A percentile compares a stretch with the other conserved stretches of the same genome.
These are phyloP conservation scores for Fomes fomentarius DNA, from an alignment of 1,284 basidiomycete genomes.

Conservation along the genomic window DNA sequence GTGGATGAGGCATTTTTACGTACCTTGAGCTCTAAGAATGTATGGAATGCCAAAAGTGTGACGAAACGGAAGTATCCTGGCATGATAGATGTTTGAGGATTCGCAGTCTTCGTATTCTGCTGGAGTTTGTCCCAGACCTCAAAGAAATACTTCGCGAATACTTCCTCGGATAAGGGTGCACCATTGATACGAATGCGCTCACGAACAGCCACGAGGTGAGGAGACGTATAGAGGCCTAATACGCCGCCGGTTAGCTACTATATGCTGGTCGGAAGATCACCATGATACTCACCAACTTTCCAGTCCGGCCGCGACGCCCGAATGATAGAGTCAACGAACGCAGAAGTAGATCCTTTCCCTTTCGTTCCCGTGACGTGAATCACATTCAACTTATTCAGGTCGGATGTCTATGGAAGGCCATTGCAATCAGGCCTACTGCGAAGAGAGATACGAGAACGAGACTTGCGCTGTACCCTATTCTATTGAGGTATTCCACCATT, in stretches of 20 bases:
- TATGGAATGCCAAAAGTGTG: constrained; percentile 91
- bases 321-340: constrained; percentile 84
- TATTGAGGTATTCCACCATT: constrained; percentile 87
- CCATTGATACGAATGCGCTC: constrained; percentile 97
- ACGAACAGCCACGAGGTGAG: constrained; percentile 94
- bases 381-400: constrained; percentile 90
- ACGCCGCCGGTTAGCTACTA: background rate
- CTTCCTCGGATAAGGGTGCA: constrained; percentile 83
- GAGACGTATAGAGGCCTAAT: constrained; percentile 92
- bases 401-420: constrained; percentile 58
- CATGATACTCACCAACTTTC: constrained; percentile 63
- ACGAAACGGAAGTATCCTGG: constrained; percentile 96
- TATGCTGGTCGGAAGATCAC: background rate
- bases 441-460: constrained; percentile 1
- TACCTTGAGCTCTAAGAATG: constrained; percentile 80
- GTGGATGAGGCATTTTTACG: background rate
- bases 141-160: constrained; percentile 93
- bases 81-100: constrained; percentile 65
- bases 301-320: constrained; percentile 64
- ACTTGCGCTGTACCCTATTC: constrained; percentile 87
- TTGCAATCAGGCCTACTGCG: constrained; percentile 15
- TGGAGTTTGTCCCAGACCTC: constrained; percentile 93
- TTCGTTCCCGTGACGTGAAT: constrained; percentile 99
- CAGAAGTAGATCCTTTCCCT: constrained; percentile 97
- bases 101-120: constrained; percentile 62